Evolutionary conservation across 1,284 basidiomycete species (phyloP).

Genomic region (Malassezia equina): DNA sequence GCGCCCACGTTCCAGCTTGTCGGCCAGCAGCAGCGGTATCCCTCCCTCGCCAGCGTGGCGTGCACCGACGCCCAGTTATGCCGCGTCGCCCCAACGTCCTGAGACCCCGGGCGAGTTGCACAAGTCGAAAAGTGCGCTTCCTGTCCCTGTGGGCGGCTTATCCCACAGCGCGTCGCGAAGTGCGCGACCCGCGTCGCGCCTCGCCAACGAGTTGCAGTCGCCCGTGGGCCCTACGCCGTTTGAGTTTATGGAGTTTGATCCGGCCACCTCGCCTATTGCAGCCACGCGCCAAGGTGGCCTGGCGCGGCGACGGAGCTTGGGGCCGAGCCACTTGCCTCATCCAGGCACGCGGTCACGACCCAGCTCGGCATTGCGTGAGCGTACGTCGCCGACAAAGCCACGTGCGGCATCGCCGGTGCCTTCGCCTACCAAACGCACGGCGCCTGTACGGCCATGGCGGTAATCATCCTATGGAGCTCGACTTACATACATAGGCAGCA

Average conservation of each 20-base stretch:
- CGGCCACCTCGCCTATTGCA: slow-evolving; percentile 22
- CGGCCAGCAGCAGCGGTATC: slow-evolving; percentile 14
- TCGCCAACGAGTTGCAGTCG: slow-evolving; percentile 4
- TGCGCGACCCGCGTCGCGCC: slow-evolving; percentile 7
- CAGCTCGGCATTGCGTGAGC: neutral
- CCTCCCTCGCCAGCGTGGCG: slow-evolving; percentile 2
- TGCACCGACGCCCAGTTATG: neutral
- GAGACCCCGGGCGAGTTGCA: slow-evolving; percentile 18
- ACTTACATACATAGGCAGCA: slow-evolving; percentile 16
- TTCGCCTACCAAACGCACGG: neutral
- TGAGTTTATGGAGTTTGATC: slow-evolving; percentile 38
- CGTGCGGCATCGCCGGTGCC: neutral
- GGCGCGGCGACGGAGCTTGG: slow-evolving; percentile 19
- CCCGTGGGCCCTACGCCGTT: slow-evolving; percentile 17
- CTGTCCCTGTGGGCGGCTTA: slow-evolving; percentile 30
- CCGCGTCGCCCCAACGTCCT: neutral
- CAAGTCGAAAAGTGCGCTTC: slow-evolving; percentile 27
- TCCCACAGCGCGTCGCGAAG: slow-evolving; percentile 16
- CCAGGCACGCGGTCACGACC: neutral
- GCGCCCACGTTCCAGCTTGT: slow-evolving; percentile 35
- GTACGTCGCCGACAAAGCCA: slow-evolving; percentile 7
- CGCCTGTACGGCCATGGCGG: neutral
- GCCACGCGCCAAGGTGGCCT: slow-evolving; percentile 19
- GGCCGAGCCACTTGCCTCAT: neutral
- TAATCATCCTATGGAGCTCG: neutral